Percentiles rank a stretch among this genome's conserved stretches.
Evolutionary conservation across 148 eudicot genomes (phyloP).

Genomic region (Tetragonia tetragonoides): DNA sequence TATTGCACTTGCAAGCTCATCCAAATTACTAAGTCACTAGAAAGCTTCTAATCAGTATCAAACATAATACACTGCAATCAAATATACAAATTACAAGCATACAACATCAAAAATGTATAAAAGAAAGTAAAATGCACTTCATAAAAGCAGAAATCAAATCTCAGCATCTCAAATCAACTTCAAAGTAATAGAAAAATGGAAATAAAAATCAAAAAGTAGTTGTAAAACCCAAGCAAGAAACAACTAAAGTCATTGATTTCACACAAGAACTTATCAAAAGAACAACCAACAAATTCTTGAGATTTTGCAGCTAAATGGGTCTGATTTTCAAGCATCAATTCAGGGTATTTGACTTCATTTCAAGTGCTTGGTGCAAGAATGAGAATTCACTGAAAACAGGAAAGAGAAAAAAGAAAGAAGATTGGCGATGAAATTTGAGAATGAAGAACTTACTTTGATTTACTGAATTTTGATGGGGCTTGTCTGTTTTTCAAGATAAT

Average conservation of each 20-base stretch:
- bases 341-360: not conserved
- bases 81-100: not conserved
- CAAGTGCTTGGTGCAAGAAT: conserved; percentile 3
- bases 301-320: not conserved
- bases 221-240: not conserved
- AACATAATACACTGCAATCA: not conserved
- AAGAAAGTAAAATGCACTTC: not conserved
- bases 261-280: not conserved
- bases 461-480: not conserved
- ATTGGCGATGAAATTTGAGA: not conserved
- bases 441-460: conserved; percentile 8
- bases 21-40: not conserved
- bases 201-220: not conserved
- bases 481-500: not conserved
- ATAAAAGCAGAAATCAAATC: not conserved
- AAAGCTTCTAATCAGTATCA: no score
- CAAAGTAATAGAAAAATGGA: not conserved
- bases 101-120: not conserved
- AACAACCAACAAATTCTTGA: not conserved
- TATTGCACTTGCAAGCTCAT: not conserved
- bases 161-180: not conserved
- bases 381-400: not conserved
- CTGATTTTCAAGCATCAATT: not conserved
- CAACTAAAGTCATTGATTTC: not conserved
- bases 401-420: not conserved